Conservation (phyloP, 2,329 filamentous ascomycete genomes). For the Stenocarpella maydis region DNA sequence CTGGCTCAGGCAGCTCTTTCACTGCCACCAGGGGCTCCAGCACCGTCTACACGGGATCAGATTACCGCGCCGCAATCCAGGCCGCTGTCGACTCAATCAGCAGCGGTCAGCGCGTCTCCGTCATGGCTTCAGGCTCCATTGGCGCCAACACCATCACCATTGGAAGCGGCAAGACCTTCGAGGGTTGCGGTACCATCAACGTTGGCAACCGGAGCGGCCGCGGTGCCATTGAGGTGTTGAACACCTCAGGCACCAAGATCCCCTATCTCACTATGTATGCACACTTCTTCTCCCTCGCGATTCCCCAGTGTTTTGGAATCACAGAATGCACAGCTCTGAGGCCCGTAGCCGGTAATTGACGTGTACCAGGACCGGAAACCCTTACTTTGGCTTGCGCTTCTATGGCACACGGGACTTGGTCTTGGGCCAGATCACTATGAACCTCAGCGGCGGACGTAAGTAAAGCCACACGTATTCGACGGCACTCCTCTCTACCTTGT, state of each 20-base stretch:
- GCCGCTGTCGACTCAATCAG: slow-evolving; percentile 60
- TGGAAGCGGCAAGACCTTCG: slow-evolving; percentile 62
- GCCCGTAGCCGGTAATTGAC: too few species aligned
- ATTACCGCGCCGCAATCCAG: slow-evolving; percentile 64
- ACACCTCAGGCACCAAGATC: slow-evolving; percentile 58
- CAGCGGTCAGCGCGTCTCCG: slow-evolving; percentile 60
- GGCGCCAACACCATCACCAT: slow-evolving; percentile 61
- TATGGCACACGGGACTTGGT: slow-evolving; percentile 57
- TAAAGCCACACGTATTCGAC: background rate
- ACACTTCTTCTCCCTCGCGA: too few species aligned
- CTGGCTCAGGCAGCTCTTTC: slow-evolving; percentile 54
- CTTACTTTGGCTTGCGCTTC: slow-evolving; percentile 66
- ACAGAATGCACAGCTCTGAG: too few species aligned
- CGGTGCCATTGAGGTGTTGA: slow-evolving; percentile 62
- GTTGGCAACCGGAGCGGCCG: slow-evolving; percentile 50
- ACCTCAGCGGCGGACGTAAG: slow-evolving; percentile 55
- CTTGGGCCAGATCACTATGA: slow-evolving; percentile 62
- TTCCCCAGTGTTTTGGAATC: too few species aligned
- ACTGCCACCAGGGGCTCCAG: slow-evolving; percentile 53
- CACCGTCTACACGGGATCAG: slow-evolving; percentile 59
- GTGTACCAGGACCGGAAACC: slow-evolving; percentile 55
- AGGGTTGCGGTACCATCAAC: slow-evolving; percentile 66
- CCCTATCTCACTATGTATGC: slow-evolving; percentile 59
- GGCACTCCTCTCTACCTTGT: too few species aligned
- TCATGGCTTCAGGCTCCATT: slow-evolving; percentile 64